Evolutionary conservation across 495 filamentous ascomycete species (phyloP).

Genomic region (Daldinia decipiens): DNA sequence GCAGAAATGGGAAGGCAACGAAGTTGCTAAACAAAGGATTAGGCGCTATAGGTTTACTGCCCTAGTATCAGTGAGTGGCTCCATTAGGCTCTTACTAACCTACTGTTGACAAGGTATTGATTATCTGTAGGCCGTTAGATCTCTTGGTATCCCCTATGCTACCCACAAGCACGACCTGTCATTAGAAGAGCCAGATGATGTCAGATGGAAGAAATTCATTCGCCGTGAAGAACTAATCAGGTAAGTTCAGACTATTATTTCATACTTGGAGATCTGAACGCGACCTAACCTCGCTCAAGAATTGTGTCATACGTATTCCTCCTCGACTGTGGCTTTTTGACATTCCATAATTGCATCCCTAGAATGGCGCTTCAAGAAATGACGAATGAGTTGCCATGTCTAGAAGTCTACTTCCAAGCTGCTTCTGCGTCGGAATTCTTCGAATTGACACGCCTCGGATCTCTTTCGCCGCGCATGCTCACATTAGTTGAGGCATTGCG

Average conservation of each 20-base stretch:
- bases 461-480: neutral
- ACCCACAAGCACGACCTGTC: neutral
- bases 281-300: neutral
- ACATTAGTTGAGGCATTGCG: constrained; percentile 1
- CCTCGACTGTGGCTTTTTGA: constrained; percentile 3
- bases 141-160: neutral
- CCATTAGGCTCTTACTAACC: too few species aligned
- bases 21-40: neutral
- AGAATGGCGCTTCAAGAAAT: constrained; percentile 4
- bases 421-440: neutral
- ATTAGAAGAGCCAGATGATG: neutral
- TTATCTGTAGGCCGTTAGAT: neutral
- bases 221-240: neutral
- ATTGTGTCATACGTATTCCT: neutral
- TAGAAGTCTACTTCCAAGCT: constrained; percentile 7
- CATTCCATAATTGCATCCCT: neutral
- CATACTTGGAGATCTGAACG: neutral
- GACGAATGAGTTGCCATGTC: constrained; percentile 1
- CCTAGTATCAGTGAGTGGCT: neutral
- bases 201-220: constrained; percentile 2
- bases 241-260: neutral
- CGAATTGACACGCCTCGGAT: neutral
- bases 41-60: constrained; percentile 5
- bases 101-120: neutral
- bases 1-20: constrained; percentile 5